Evolutionary conservation across 495 filamentous ascomycete genomes (phyloP), one percentile per base, ranked within the genome.

Genomic region (Aspergillus baeticus): DNA sequence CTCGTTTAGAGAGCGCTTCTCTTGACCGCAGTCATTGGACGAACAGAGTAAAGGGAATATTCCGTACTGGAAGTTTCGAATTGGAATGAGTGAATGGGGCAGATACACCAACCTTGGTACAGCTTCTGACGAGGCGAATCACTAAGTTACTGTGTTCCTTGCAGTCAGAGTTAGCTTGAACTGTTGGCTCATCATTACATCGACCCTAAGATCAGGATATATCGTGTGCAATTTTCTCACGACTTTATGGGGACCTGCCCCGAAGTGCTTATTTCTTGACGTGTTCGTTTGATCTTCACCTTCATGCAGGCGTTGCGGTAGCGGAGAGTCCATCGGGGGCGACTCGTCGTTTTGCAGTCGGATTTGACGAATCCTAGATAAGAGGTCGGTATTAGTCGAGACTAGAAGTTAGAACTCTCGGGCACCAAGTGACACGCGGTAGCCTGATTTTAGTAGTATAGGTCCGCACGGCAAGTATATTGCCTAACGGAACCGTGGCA

Each of bases 301-400:
- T 55, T 75, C 68, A 78, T 18, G 74, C 74, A 36, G 75, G 70
- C 10, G 70, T 69, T 15, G 69, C 66, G 39, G 66, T 56, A 29
- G 62, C 61, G 18, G 64, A 54, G 22, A 70, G 49, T 21, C 66
- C 66, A 39, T 65, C 72, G 36, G 69, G 60, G 5, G 72, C 70
- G 17, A 72, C 65, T 48, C 73, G 75, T 21, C 75, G 74, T 54
- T 78, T 77, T 7, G 71, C 67, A 23, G 69, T 50, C 47, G 65
- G 63, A 52, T 70, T 69, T 8, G 70, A 55, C 18, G 68, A 35
- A 51, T 63, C 67, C 73, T 77, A 62, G 45, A 17, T 20, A 50
- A 44, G 64, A 54, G n/a, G 58, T 65, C 55, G 65, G 63, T 51
- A 73, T 74, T 67, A 75, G 71, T 74, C 22, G 69, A 69, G 67